These are phyloP conservation scores for Penicillium sp. DNA, from an alignment of 2,329 filamentous ascomycete species.

Conservation along the genomic window DNA sequence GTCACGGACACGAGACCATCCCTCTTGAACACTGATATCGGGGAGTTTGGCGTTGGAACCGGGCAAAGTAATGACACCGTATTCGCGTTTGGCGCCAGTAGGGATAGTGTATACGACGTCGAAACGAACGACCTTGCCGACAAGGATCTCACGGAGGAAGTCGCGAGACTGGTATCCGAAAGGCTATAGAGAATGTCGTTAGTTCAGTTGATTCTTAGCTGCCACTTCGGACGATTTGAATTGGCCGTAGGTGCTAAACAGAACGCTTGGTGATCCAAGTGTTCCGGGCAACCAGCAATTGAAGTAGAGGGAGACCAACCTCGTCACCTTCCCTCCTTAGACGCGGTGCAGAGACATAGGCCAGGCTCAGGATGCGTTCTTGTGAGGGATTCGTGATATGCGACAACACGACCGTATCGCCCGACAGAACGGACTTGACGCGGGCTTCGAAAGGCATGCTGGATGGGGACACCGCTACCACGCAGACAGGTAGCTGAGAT, in stretches of 20 bases:
- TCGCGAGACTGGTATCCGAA: conserved; percentile 95
- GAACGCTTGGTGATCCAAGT: background rate
- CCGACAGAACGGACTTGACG: conserved; percentile 93
- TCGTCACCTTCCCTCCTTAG: conserved; percentile 88
- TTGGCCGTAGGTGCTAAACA: background rate
- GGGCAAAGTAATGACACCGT: conserved; percentile 77
- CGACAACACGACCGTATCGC: conserved; percentile 85
- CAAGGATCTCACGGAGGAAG: conserved; percentile 78
- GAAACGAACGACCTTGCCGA: conserved; percentile 88
- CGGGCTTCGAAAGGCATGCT: conserved; percentile 61
- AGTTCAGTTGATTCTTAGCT: background rate
- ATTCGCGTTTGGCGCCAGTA: conserved; percentile 77
- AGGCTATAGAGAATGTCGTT: conserved; percentile 50
- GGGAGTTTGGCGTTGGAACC: conserved; percentile 73
- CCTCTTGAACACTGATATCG: conserved; percentile 81
- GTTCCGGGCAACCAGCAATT: background rate
- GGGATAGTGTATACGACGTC: conserved; percentile 86
- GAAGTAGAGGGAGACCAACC: conserved; percentile 45
- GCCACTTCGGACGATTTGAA: background rate
- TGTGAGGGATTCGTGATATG: conserved; percentile 78
- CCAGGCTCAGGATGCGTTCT: conserved; percentile 86
- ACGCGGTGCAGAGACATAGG: conserved; percentile 88
- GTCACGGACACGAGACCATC: conserved; percentile 91
- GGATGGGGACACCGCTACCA: conserved; percentile 20
- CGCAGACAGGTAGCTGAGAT: conserved; percentile 15